Evolutionary conservation across 139 green algal species (phyloP), one percentile per base, ranked within the genome.

Genomic region (Tetradesmus obliquus): DNA sequence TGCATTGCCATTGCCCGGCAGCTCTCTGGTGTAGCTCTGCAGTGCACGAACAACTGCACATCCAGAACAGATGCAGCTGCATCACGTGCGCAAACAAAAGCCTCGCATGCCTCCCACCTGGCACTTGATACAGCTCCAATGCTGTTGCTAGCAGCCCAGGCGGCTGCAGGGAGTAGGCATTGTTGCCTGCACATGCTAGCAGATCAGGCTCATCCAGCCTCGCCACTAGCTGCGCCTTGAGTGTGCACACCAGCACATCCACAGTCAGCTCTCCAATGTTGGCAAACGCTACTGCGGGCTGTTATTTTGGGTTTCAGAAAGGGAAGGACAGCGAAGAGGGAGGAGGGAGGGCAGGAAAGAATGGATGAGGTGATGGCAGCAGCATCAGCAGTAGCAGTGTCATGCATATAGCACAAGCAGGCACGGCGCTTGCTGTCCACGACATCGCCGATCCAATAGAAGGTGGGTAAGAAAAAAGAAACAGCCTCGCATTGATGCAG

Each of bases 211-310:
- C 90, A 20, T 95, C 92, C 6, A 98, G 79, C 6, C 90, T 79
- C 19, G 24, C 79, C 3, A 87, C 87, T 7, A 82, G 85, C 8
- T 51, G 76, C 13, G 91, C 51, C 13, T 71, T n/a, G 1, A 97
- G 89, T 0, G 93, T 95, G 45, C 91, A 80, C 24, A 97, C 90
- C 10, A 98, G 72, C 2, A 98, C 92, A 54, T 98, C 97, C 9
- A 96, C 83, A 0, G 97, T 94, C n/a, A 98, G 95, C 91, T 98
- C 96, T 1, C 97, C 97, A 17, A 97, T 95, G 84, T 98, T 98
- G 45, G 88, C 93, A 51, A 92, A 90, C 10, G 93, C 92, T 62
- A 96, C 94, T 3, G 93, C 94, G 66, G 93, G 93, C 94, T 96
- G 93, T 58, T 55, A 20, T 84, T n/a, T 17, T 80, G 84, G 58